Percentiles rank a stretch among this genome's conserved stretches.
These are phyloP conservation scores for Atalantia buxifolia DNA, from an alignment of 345 rosid genomes.

Conservation along the genomic window DNA sequence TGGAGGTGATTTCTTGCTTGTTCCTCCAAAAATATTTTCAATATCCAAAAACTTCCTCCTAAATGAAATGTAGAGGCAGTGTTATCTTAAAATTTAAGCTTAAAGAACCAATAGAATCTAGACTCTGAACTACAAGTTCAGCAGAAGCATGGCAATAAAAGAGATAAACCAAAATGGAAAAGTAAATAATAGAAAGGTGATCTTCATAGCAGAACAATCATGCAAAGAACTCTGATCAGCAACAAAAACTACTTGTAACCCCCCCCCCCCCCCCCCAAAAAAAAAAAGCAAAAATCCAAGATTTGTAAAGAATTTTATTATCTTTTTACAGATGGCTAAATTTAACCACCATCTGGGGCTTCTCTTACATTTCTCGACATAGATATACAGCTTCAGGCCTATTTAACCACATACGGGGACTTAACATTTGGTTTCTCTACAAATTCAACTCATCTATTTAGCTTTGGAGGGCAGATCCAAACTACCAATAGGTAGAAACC, in stretches of 20 bases:
- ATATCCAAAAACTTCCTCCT: neutral
- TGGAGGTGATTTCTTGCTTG: neutral
- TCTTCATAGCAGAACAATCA: neutral
- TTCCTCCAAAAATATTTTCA: neutral
- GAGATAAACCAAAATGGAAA: neutral
- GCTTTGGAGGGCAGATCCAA: neutral
- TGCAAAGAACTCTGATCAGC: constrained; percentile 1
- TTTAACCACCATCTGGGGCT: neutral
- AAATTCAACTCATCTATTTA: neutral
- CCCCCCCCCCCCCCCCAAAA: neutral
- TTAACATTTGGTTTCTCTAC: neutral
- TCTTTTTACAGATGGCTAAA: neutral
- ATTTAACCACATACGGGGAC: neutral
- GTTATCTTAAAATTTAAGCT: neutral
- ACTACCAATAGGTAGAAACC: neutral
- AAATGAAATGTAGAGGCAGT: neutral
- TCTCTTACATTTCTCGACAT: neutral
- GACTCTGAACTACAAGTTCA: neutral
- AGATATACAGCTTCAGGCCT: neutral
- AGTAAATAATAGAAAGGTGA: neutral
- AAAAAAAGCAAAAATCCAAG: neutral
- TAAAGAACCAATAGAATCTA: neutral
- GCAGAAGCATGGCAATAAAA: neutral
- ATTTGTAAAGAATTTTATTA: neutral
- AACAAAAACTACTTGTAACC: constrained; percentile 3